A percentile compares a stretch with the other conserved stretches of the same genome.
Conservation (phyloP, 495 filamentous ascomycete species). For the Aspergillus saccharolyticus region DNA sequence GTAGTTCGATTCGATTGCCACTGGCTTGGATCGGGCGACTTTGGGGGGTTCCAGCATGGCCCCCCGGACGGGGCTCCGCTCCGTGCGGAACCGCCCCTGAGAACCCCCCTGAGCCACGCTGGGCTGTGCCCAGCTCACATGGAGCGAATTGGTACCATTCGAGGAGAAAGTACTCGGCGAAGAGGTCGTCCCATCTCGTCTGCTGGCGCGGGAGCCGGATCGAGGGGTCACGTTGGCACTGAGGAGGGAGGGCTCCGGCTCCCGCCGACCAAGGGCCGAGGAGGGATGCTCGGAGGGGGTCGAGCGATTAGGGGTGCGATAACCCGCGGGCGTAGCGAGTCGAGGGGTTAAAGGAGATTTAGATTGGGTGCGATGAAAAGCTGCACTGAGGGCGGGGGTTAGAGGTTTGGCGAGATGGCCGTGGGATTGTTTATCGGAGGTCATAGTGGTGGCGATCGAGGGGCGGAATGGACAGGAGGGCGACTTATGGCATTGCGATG, state of each 20-base stretch:
- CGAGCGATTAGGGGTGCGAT: conserved; percentile 34
- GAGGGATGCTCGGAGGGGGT: conserved; percentile 30
- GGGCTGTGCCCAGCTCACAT: conserved; percentile 29
- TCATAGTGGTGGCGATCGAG: conserved; percentile 40
- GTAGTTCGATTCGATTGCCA: conserved; percentile 28
- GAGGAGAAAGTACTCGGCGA: conserved; percentile 56
- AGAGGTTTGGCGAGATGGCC: conserved; percentile 43
- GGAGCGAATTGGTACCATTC: conserved; percentile 27
- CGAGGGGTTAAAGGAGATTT: conserved; percentile 47
- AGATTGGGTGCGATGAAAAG: conserved; percentile 33
- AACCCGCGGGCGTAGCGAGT: conserved; percentile 37
- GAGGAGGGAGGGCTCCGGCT: conserved; percentile 45
- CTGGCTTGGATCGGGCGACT: conserved; percentile 32
- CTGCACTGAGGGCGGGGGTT: conserved; percentile 46
- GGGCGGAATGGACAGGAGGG: conserved; percentile 21
- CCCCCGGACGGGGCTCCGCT: conserved; percentile 36
- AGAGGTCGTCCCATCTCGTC: conserved; percentile 58
- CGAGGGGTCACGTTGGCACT: conserved; percentile 67
- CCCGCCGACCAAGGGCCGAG: conserved; percentile 32
- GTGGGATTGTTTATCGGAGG: conserved; percentile 49
- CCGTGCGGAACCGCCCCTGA: conserved; percentile 26
- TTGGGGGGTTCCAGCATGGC: conserved; percentile 29
- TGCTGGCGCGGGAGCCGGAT: conserved; percentile 59
- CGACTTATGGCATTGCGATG: conserved; percentile 41
- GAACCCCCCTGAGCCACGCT: conserved; percentile 24